A percentile compares a stretch with the other conserved stretches of the same genome.
phyloP scores from a whole-genome alignment of 225 moss, liverwort and hornwort species.

The Pleurozium schreberi region DNA sequence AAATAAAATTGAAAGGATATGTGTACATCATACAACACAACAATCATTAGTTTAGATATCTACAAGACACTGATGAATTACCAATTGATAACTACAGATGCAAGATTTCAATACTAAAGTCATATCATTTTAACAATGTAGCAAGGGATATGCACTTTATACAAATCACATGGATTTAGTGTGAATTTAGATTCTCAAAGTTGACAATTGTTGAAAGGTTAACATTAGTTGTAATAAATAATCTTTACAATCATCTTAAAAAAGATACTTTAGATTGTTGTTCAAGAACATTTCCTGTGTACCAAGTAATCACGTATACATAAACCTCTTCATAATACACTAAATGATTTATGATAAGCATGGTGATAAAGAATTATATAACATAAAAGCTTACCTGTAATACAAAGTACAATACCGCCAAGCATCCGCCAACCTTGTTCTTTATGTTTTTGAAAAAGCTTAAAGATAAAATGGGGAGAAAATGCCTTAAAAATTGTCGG shows the following conservation, averaged over 20 bases:
- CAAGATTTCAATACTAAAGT: too few relatives aligned
- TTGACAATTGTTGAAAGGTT: neutral
- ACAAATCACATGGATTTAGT: too few relatives aligned
- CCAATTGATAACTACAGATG: neutral
- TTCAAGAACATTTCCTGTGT: neutral
- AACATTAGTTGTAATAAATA: neutral
- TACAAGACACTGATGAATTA: neutral
- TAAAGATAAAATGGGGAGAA: slow-evolving; percentile 45
- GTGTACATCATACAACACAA: neutral
- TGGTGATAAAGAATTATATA: neutral
- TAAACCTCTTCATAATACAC: neutral
- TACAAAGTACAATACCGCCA: slow-evolving; percentile 69
- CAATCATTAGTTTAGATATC: neutral
- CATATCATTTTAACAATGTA: too few relatives aligned
- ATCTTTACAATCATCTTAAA: neutral
- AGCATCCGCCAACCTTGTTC: slow-evolving; percentile 67
- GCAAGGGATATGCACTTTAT: too few relatives aligned
- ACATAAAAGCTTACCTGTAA: slow-evolving; percentile 43
- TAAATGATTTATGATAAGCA: neutral
- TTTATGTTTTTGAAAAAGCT: slow-evolving; percentile 43
- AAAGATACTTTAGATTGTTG: too few relatives aligned
- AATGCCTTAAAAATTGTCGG: slow-evolving; percentile 72
- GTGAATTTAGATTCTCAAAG: too few relatives aligned
- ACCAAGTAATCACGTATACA: neutral
- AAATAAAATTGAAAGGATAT: neutral